Base-by-base conservation (phyloP, 2,329 filamentous ascomycete genomes). In the Cyphellophora attinorum region DNA sequence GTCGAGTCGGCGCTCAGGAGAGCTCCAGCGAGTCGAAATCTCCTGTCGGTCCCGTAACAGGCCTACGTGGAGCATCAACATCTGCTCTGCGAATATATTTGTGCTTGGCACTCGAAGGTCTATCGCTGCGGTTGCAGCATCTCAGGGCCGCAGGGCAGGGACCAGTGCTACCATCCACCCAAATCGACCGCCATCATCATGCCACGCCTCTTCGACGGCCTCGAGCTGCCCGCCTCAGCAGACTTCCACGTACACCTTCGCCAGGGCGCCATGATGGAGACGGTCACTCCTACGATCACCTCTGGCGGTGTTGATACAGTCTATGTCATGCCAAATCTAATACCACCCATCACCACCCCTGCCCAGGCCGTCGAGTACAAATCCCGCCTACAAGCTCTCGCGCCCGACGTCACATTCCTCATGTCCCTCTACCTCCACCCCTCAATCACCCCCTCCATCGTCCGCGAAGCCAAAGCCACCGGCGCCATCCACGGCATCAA, bases 361-460 rank as follows among this genome's bases (percentile, higher is more conserved):
- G 61, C 62, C 30, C 64, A 74, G 55, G 81, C 77, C 6, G 61
- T 85, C 15, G 74, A 74, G 27, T 86, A 86, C 59, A 70, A 77
- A 55, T 55, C 64, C 11, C 19, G 19, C 6, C 21, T 25, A 8
- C 21, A 25, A n/a, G 8, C 21, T 25, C 21, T 25, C 21, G 21
- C 21, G 8, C 21, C 21, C 8, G 21, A 25, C 21, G 21, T 25
- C 8, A 8, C 70, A 39, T 85, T 75, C 51, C 70, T 86, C 39
- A 85, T 86, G 80, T 80, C 81, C 2, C 67, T 86, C 28, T 85
- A 76, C 51, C 67, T 70, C 35, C 77, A 83, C 52, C 62, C 69
- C 8, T 71, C 68, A 14, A 65, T 83, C 34, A 83, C 76, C 0
- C 75, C 79, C 4, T 72, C 76, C 14, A 74, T 76, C 8, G 84